A percentile compares a stretch with the other conserved stretches of the same genome.
These are phyloP conservation scores for Penicillium salamii DNA, from an alignment of 495 filamentous ascomycete species.

Conservation along the genomic window DNA sequence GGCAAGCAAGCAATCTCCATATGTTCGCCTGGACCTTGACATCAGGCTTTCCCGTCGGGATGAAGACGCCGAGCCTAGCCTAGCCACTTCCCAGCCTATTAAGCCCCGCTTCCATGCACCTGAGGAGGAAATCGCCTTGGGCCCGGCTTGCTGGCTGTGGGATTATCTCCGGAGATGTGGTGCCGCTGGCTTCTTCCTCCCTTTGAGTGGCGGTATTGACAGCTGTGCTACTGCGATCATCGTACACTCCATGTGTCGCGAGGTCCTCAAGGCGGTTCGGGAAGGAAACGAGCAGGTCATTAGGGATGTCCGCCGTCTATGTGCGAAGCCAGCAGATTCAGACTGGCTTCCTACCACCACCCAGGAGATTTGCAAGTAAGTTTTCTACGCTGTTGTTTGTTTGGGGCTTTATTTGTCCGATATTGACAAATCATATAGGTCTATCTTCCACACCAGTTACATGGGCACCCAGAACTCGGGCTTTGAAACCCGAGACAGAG, in stretches of 20 bases:
- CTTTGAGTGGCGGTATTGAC: conserved; percentile 72
- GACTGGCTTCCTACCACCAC: conserved; percentile 52
- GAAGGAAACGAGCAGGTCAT: conserved; percentile 68
- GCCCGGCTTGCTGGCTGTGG: conserved; percentile 76
- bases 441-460: conserved; percentile 71
- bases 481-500: conserved; percentile 67
- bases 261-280: conserved; percentile 64
- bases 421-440: conserved; percentile 11
- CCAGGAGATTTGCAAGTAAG: conserved; percentile 58
- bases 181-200: conserved; percentile 56
- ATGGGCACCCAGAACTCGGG: conserved; percentile 79
- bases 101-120: conserved; percentile 55
- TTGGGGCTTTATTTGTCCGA: neutral
- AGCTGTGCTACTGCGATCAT: conserved; percentile 61
- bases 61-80: conserved; percentile 37
- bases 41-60: conserved; percentile 30
- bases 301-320: conserved; percentile 62
- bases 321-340: conserved; percentile 49
- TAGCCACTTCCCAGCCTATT: conserved; percentile 40
- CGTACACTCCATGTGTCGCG: conserved; percentile 74
- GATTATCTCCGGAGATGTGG: conserved; percentile 72
- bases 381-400: conserved; percentile 2
- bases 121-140: conserved; percentile 74
- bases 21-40: conserved; percentile 36
- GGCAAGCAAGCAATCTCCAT: conserved; percentile 35